Base-by-base conservation (phyloP, 148 eudicot species). In the Diospyros lotus region DNA sequence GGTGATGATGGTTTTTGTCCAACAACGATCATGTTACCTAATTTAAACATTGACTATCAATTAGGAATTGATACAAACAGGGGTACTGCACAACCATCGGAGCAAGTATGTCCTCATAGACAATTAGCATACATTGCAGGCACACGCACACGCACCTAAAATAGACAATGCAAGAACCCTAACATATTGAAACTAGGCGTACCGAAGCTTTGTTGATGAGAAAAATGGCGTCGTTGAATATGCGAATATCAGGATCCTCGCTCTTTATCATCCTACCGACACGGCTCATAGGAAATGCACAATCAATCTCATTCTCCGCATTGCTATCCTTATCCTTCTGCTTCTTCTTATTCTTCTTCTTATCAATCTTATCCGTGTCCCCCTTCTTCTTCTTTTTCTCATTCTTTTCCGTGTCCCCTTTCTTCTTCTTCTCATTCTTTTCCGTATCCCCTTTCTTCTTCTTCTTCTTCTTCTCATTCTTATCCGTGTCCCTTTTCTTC, bases 191-290 rank as follows among this genome's bases (percentile, higher is more conserved):
- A 53, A 73, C 4, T 50, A 52, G 40, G 11, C 45, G 73, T 85
- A 91, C 97, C 86, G 91, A 58, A 39, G 97, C 93, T 84, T 87
- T 88, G 73, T 91, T 91, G 72, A 89, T 79, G 74, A 89, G 82
- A 54, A 88, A 89, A 75, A 84, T 78, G 45, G 97, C 85, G 68
- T 91, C 97, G 15, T 79, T 80, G 54, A 82, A 73, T 58, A 91
- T 76, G 48, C 82, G 84, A 77, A 68, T 59, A 74, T 85, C 87
- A 40, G 84, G 58, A 46, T 69, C 82, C 42, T 86, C 89, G 51
- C 82, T 82, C 80, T 83, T 88, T 2, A 88, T 76, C 56, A 92
- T 92, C 80, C 88, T 62, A 13, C 73, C 72, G 3, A 92, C 66
- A 18, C 94, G 81, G 67, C 74, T 74, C 76, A 79, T 89, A 48